phyloP scores from a whole-genome alignment of 2,329 filamentous ascomycete species.

The Penicillium sp. region DNA sequence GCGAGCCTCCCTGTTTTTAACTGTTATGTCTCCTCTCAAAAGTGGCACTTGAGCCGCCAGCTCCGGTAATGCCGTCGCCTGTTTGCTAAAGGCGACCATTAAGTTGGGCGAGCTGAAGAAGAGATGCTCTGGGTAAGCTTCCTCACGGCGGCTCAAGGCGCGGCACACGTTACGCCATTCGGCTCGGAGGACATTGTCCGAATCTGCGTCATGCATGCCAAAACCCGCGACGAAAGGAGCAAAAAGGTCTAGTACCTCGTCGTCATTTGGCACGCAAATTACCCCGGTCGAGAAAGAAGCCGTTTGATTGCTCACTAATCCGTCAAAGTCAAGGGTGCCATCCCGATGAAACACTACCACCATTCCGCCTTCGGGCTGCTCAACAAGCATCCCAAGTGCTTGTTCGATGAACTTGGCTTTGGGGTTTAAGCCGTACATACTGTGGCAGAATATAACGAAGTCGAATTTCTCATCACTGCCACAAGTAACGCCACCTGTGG shows the following conservation, averaged over 20 bases:
- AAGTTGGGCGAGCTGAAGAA: constrained; percentile 49
- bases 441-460: too few species aligned
- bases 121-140: constrained; percentile 40
- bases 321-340: too few species aligned
- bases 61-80: constrained; percentile 46
- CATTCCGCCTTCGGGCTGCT: too few species aligned
- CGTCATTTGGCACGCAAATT: constrained; percentile 45
- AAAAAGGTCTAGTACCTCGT: constrained; percentile 52
- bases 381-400: too few species aligned
- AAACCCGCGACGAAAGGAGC: constrained; percentile 53
- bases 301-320: constrained; percentile 40
- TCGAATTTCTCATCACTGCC: too few species aligned
- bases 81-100: constrained; percentile 52
- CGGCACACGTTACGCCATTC: constrained; percentile 57
- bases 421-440: too few species aligned
- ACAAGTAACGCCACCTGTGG: too few species aligned
- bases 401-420: too few species aligned
- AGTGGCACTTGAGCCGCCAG: constrained; percentile 45
- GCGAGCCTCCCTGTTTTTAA: constrained; percentile 44
- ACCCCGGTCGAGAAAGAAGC: constrained; percentile 48
- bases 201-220: constrained; percentile 20
- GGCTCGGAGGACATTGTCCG: constrained; percentile 30
- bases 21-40: neutral
- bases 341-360: too few species aligned
- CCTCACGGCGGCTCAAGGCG: constrained; percentile 41